phyloP scores from a whole-genome alignment of 495 filamentous ascomycete genomes.

The Filosporella fistucella region DNA sequence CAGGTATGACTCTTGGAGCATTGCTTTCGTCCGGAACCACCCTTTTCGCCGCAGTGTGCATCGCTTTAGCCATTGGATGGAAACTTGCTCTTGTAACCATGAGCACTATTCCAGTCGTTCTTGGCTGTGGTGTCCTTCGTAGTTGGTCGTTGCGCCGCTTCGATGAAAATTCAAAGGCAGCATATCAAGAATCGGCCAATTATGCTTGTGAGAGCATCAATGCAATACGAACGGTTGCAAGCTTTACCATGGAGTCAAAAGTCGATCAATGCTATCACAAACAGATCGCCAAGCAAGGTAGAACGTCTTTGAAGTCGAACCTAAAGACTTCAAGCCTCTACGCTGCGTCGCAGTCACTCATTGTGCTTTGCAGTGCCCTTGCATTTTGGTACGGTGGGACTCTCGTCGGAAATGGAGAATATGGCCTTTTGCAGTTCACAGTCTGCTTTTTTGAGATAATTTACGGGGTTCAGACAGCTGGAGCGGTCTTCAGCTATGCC shows the following conservation, averaged over 20 bases:
- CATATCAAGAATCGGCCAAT: slow-evolving; percentile 43
- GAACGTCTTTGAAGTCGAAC: slow-evolving; percentile 3
- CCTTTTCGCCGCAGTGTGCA: slow-evolving; percentile 41
- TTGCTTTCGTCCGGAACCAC: too few relatives aligned
- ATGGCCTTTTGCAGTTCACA: slow-evolving; percentile 76
- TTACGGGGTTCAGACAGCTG: slow-evolving; percentile 79
- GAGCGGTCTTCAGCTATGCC: slow-evolving; percentile 82
- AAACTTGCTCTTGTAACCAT: slow-evolving; percentile 52
- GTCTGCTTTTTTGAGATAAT: slow-evolving; percentile 75
- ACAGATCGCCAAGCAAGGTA: slow-evolving; percentile 41
- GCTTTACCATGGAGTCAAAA: slow-evolving; percentile 42
- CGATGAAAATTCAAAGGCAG: slow-evolving; percentile 41
- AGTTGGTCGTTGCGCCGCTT: slow-evolving; percentile 45
- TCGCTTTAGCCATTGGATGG: slow-evolving; percentile 59
- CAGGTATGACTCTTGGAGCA: slow-evolving; percentile 29
- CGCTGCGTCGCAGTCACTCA: slow-evolving; percentile 47
- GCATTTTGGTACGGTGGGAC: slow-evolving; percentile 79
- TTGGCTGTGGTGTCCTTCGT: slow-evolving; percentile 43
- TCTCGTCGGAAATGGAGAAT: slow-evolving; percentile 64
- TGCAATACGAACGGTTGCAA: slow-evolving; percentile 51
- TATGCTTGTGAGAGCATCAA: slow-evolving; percentile 49
- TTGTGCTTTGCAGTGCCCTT: slow-evolving; percentile 54
- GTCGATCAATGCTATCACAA: slow-evolving; percentile 34
- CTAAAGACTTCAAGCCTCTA: slow-evolving; percentile 46
- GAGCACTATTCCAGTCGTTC: slow-evolving; percentile 43